Evolutionary conservation across 2,329 filamentous ascomycete genomes (phyloP).

Genomic region (Blastomyces parvus): DNA sequence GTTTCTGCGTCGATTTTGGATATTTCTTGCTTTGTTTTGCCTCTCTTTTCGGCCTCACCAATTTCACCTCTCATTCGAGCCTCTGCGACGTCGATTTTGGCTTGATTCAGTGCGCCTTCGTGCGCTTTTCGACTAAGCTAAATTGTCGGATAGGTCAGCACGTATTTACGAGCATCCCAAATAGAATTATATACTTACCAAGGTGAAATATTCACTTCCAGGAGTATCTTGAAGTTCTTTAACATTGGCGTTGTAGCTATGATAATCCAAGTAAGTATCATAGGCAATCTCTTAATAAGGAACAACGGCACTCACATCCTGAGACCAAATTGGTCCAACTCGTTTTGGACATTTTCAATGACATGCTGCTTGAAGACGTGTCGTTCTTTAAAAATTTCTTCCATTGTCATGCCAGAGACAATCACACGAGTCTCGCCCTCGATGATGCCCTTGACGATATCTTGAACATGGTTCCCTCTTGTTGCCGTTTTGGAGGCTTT

Average conservation of each 20-base stretch:
- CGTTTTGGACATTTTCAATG: conserved; percentile 65
- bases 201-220: conserved; percentile 73
- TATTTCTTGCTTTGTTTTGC: conserved; percentile 73
- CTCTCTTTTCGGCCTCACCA: conserved; percentile 63
- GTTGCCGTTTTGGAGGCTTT: conserved; percentile 27
- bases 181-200: conserved; percentile 21
- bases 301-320: conserved; percentile 45
- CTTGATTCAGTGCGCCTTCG: conserved; percentile 75
- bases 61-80: conserved; percentile 53
- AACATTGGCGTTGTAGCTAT: conserved; percentile 61
- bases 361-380: conserved; percentile 69
- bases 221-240: conserved; percentile 80
- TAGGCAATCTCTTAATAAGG: background rate
- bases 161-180: background rate
- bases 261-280: conserved; percentile 29
- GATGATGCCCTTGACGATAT: conserved; percentile 83
- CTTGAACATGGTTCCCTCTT: conserved; percentile 57
- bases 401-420: conserved; percentile 85
- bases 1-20: conserved; percentile 83
- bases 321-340: conserved; percentile 71
- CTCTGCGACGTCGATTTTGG: conserved; percentile 52
- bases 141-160: background rate
- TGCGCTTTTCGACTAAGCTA: conserved; percentile 68
- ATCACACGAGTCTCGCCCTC: conserved; percentile 79
- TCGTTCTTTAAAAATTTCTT: conserved; percentile 72